phyloP scores from a whole-genome alignment of 192 early-diverging fungal genomes.

The Coemansia sp. region DNA sequence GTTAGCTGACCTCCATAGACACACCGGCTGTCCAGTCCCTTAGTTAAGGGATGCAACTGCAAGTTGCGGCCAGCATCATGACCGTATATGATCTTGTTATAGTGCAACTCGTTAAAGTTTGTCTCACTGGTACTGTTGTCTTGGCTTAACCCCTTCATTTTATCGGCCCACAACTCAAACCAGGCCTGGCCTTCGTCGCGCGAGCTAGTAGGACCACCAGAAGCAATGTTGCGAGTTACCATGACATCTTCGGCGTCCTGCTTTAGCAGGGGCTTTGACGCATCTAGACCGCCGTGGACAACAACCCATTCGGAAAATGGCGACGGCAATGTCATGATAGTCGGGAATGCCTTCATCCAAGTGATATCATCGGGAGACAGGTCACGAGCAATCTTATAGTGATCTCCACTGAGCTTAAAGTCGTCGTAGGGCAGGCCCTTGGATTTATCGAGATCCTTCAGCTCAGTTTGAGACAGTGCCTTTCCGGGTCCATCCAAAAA shows the following conservation, averaged over 20 bases:
- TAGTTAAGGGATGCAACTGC: conserved; percentile 55
- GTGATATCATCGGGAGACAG: conserved; percentile 48
- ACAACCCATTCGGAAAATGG: conserved; percentile 54
- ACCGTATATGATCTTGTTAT: conserved; percentile 61
- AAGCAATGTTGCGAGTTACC: conserved; percentile 57
- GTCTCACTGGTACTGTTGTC: neutral
- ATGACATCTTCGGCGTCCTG: conserved; percentile 62
- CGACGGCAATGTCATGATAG: conserved; percentile 55
- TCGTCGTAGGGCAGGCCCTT: conserved; percentile 20
- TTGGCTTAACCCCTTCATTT: conserved; percentile 47
- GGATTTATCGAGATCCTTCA: conserved; percentile 12
- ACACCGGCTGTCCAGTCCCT: conserved; percentile 71
- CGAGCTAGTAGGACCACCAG: conserved; percentile 13
- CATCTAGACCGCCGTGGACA: conserved; percentile 71
- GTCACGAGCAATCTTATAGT: conserved; percentile 45
- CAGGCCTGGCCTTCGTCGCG: conserved; percentile 20
- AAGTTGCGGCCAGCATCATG: conserved; percentile 66
- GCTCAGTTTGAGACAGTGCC: conserved; percentile 5
- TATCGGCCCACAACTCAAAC: conserved; percentile 44
- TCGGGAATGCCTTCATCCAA: conserved; percentile 58
- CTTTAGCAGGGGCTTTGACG: conserved; percentile 37
- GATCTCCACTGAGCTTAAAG: conserved; percentile 23
- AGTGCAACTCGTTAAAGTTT: conserved; percentile 27
- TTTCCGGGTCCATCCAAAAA: conserved; percentile 47
- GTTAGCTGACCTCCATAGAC: conserved; percentile 66